These are phyloP conservation scores for Oryza meridionalis DNA, from an alignment of 176 grass and related monocot species.

Conservation along the genomic window DNA sequence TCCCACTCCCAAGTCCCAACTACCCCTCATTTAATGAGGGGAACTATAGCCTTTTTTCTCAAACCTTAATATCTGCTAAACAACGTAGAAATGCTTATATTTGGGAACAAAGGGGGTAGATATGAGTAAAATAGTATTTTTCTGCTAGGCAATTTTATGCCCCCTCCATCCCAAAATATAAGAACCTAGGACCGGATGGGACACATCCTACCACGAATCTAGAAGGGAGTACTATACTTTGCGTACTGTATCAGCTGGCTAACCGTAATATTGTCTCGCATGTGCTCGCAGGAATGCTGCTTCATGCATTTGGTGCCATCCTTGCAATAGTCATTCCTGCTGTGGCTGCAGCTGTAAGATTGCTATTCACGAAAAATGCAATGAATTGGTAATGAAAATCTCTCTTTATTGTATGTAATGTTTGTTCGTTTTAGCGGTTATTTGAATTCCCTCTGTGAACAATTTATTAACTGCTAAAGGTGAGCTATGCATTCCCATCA, in stretches of 20 bases:
- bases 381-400: slow-evolving; percentile 90
- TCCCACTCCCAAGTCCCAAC: too few species aligned
- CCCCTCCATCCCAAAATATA: too few species aligned
- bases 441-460: slow-evolving; percentile 11
- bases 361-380: slow-evolving; percentile 86
- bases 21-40: too few species aligned
- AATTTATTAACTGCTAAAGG: neutral
- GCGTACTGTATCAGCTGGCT: neutral
- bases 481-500: neutral
- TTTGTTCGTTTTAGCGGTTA: slow-evolving; percentile 1
- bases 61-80: too few species aligned
- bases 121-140: slow-evolving; percentile 38
- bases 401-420: slow-evolving; percentile 5
- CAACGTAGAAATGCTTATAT: too few species aligned
- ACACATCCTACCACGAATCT: too few species aligned
- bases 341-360: slow-evolving; percentile 71
- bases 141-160: slow-evolving; percentile 1
- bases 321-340: slow-evolving; percentile 81
- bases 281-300: slow-evolving; percentile 75
- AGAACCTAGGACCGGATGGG: too few species aligned
- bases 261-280: slow-evolving; percentile 41
- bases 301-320: slow-evolving; percentile 75
- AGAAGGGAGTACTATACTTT: neutral
- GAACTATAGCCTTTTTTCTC: too few species aligned
- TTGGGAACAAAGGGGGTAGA: neutral